phyloP scores from a whole-genome alignment of 2,329 filamentous ascomycete genomes.

The Diaporthe vaccinii region DNA sequence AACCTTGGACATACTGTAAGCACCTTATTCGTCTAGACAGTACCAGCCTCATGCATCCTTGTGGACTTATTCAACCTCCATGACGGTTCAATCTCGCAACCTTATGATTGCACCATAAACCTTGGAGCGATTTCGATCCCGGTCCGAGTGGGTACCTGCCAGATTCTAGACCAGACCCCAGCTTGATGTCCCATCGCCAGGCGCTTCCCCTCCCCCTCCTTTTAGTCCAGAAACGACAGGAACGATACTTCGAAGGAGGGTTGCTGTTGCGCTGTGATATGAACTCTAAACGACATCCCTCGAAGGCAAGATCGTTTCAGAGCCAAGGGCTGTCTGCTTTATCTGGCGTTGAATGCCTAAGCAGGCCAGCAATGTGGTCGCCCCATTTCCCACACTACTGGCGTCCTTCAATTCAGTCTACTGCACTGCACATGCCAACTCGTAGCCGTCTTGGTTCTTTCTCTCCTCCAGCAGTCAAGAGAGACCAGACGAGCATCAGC shows the following conservation, averaged over 20 bases:
- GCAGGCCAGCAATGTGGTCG: not conserved
- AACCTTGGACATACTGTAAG: not conserved
- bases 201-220: not conserved
- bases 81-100: not conserved
- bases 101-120: not conserved
- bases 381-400: not conserved
- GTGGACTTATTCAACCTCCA: not conserved
- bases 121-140: not conserved
- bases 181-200: not conserved
- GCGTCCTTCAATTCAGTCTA: not conserved
- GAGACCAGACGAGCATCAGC: no score
- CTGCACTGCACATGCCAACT: not conserved
- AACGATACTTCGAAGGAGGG: not conserved
- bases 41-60: slow-evolving; percentile 2
- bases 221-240: not conserved
- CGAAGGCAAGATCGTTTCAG: not conserved
- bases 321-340: not conserved
- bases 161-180: not conserved
- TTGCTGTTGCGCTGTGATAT: not conserved
- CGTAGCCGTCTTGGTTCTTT: no score
- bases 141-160: not conserved
- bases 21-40: not conserved
- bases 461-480: not conserved
- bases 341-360: not conserved
- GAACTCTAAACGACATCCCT: not conserved